Conservation (phyloP, 78 protist genomes). For the Anaeramoeba flamelloides region DNA sequence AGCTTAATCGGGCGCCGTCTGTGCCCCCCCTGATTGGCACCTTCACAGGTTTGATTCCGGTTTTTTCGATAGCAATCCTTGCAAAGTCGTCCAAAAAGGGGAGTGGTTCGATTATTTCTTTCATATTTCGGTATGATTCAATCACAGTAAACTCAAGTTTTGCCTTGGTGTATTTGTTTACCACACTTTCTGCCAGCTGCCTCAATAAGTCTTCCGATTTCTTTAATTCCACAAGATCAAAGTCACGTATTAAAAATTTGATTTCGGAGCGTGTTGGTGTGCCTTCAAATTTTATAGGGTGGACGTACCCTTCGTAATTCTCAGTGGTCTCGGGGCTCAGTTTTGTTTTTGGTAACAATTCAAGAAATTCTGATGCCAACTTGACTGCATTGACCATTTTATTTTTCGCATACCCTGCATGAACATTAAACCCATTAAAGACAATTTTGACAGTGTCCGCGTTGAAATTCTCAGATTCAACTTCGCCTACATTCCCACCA, state of each 20-base stretch:
- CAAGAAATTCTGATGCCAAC: background rate
- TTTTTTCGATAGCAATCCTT: background rate
- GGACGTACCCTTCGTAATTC: background rate
- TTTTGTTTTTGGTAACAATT: background rate
- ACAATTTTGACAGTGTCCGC: background rate
- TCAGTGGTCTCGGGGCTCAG: background rate
- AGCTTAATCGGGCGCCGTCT: background rate
- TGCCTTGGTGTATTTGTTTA: background rate
- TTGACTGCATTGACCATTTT: background rate
- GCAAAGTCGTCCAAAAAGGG: background rate
- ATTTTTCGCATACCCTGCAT: background rate
- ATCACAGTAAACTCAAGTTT: background rate
- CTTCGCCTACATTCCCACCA: background rate
- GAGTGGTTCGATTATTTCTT: background rate
- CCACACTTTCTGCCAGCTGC: background rate
- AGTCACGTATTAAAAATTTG: background rate
- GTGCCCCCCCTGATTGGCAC: conserved; percentile 6
- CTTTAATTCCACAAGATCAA: background rate
- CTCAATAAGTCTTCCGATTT: background rate
- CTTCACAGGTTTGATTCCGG: background rate
- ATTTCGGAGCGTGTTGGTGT: background rate
- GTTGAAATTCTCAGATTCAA: background rate
- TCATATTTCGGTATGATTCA: background rate
- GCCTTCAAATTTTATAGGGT: background rate
- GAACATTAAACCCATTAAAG: background rate